Evolutionary conservation across 1,139 yeast genomes (phyloP).

Genomic region (Yamadazyma dendronema): DNA sequence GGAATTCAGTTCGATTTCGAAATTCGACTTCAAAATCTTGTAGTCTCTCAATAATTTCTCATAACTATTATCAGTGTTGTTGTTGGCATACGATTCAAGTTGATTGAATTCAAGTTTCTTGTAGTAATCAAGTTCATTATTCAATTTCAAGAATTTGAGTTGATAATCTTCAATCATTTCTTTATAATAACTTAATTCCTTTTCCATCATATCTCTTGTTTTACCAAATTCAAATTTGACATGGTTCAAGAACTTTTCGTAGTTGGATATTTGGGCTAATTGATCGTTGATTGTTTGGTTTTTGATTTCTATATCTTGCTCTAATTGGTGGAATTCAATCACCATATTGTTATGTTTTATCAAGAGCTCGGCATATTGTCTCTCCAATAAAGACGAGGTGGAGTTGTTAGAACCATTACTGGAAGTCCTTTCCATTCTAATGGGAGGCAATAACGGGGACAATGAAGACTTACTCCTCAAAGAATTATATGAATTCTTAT

Average conservation of each 20-base stretch:
- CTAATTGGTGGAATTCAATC: constrained; percentile 16
- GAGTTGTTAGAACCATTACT: constrained; percentile 4
- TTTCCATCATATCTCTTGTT: constrained; percentile 27
- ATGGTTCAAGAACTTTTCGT: constrained; percentile 16
- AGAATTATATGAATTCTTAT: constrained; percentile 9
- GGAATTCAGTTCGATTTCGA: constrained; percentile 48
- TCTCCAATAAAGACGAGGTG: constrained; percentile 4
- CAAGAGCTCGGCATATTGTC: constrained; percentile 15
- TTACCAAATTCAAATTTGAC: constrained; percentile 17
- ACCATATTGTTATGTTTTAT: constrained; percentile 14
- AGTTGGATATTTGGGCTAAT: constrained; percentile 15
- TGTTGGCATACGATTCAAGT: constrained; percentile 11
- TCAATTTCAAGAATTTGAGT: constrained; percentile 25
- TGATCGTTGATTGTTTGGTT: constrained; percentile 18
- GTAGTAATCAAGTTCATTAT: constrained; percentile 22
- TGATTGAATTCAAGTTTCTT: constrained; percentile 16
- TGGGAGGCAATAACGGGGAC: constrained; percentile 13
- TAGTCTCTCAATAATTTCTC: constrained; percentile 34
- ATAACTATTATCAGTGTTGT: constrained; percentile 23
- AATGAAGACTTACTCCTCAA: constrained; percentile 2
- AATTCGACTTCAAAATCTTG: constrained; percentile 41
- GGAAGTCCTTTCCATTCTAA: constrained; percentile 11
- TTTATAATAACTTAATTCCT: constrained; percentile 32
- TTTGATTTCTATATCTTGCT: constrained; percentile 16
- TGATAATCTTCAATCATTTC: constrained; percentile 33